Conservation (phyloP, 305 asterid genomes). For the Vinca major region DNA sequence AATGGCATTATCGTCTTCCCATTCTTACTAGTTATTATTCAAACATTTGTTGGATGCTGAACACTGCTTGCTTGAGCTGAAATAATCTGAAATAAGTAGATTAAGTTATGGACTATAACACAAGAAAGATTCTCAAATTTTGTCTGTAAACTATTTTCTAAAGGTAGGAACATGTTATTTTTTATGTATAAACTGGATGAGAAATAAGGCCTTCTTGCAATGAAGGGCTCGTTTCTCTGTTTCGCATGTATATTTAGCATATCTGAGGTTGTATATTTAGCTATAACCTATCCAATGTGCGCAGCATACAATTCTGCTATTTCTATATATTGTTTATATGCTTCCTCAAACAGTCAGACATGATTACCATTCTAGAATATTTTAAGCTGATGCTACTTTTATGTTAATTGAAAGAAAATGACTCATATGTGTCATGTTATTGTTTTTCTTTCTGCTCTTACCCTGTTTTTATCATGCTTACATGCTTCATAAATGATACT, state of each 20-base stretch:
- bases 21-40: too few species aligned
- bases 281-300: neutral
- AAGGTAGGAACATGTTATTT: neutral
- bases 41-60: too few species aligned
- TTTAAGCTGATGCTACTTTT: neutral
- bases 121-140: too few species aligned
- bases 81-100: too few species aligned
- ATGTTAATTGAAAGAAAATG: neutral
- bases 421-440: neutral
- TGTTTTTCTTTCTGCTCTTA: neutral
- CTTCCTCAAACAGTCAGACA: neutral
- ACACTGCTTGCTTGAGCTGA: too few species aligned
- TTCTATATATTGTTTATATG: neutral
- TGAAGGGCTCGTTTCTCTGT: neutral
- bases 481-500: slow-evolving; percentile 14
- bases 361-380: neutral
- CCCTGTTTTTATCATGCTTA: neutral
- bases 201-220: neutral
- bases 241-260: neutral
- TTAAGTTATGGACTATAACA: too few species aligned
- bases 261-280: neutral
- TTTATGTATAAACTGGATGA: neutral
- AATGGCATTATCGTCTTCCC: too few species aligned
- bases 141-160: too few species aligned
- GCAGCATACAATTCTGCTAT: neutral